Evolutionary conservation across 805 yeast genomes (phyloP).

Genomic region (Yarrowia hollandica): DNA sequence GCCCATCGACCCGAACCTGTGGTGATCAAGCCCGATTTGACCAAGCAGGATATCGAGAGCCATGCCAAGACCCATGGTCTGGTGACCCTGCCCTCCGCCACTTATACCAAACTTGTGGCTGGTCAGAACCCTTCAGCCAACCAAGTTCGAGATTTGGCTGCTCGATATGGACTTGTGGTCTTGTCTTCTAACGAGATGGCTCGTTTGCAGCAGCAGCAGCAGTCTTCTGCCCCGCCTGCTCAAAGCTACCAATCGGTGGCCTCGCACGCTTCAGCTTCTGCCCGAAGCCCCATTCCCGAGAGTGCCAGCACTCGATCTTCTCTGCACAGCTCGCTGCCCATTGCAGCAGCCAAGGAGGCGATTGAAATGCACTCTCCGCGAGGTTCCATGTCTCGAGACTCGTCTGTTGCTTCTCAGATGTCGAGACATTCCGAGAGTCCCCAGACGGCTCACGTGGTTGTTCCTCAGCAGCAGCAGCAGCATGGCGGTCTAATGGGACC

Average conservation of each 20-base stretch:
- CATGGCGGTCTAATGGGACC: slow-evolving; percentile 18
- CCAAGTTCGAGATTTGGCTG: slow-evolving; percentile 13
- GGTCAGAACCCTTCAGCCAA: slow-evolving; percentile 17
- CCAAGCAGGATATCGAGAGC: slow-evolving; percentile 27
- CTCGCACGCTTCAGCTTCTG: background rate
- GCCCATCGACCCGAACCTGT: slow-evolving; percentile 23
- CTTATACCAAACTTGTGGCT: slow-evolving; percentile 32
- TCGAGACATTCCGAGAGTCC: background rate
- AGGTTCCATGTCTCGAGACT: slow-evolving; percentile 3
- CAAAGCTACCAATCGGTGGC: background rate
- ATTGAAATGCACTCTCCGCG: slow-evolving; percentile 26
- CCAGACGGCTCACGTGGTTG: background rate
- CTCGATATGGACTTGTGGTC: slow-evolving; percentile 17
- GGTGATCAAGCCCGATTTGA: background rate
- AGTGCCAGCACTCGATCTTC: background rate
- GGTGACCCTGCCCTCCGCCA: slow-evolving; percentile 41
- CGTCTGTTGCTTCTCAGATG: background rate
- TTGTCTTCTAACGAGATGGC: background rate
- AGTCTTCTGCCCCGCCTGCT: background rate
- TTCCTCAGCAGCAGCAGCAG: background rate
- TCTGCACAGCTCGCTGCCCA: background rate
- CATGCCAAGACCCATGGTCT: slow-evolving; percentile 36
- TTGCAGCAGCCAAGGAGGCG: slow-evolving; percentile 27
- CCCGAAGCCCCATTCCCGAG: slow-evolving; percentile 5
- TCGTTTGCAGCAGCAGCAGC: background rate